Evolutionary conservation across 495 filamentous ascomycete genomes (phyloP).

Genomic region (Neurospora africana): DNA sequence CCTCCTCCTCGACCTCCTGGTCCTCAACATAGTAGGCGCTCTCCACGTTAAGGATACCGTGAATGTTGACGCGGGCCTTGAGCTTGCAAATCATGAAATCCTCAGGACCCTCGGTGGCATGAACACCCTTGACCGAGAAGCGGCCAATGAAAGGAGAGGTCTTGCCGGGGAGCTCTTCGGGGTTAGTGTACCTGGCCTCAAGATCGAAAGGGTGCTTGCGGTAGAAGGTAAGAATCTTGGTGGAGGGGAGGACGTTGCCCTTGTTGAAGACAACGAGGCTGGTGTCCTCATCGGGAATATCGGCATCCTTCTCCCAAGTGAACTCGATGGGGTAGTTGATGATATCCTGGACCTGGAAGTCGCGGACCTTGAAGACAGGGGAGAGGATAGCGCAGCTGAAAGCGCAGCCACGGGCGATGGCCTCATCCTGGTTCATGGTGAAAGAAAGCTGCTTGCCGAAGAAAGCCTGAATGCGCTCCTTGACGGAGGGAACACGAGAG

Average conservation of each 20-base stretch:
- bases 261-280: constrained; percentile 95
- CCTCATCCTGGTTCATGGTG: constrained; percentile 97
- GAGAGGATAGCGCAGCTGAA: constrained; percentile 98
- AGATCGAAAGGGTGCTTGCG: constrained; percentile 95
- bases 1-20: constrained; percentile 90
- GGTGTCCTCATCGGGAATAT: constrained; percentile 98
- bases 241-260: constrained; percentile 95
- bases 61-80: constrained; percentile 93
- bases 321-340: constrained; percentile 99
- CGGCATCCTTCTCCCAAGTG: constrained; percentile 96
- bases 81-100: constrained; percentile 99
- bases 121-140: constrained; percentile 87
- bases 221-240: constrained; percentile 99
- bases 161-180: constrained; percentile 83
- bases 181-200: constrained; percentile 85
- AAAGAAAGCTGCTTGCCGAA: constrained; percentile 89
- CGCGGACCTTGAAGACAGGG: constrained; percentile 94
- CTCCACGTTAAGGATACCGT: constrained; percentile 94
- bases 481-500: constrained; percentile 88
- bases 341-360: constrained; percentile 95
- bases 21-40: constrained; percentile 98
- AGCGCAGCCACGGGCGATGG: constrained; percentile 88
- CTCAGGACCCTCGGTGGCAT: constrained; percentile 66
- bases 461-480: constrained; percentile 80
- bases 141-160: constrained; percentile 88